A percentile compares a stretch with the other conserved stretches of the same genome.
Evolutionary conservation across 164 flowering plant species (phyloP).

Genomic region (Dillenia suffruticosa): DNA sequence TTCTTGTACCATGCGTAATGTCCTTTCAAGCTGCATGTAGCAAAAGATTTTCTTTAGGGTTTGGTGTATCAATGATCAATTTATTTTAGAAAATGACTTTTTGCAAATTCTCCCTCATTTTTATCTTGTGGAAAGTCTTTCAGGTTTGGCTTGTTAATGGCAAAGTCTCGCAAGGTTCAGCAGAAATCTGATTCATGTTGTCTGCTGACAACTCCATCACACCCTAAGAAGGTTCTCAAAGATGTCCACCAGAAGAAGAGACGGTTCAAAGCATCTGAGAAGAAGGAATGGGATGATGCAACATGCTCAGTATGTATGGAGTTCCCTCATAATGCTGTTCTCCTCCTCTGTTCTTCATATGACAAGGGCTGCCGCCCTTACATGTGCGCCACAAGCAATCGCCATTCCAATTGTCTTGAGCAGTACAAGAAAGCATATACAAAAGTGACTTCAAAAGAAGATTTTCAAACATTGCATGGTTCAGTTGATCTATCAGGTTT

Average conservation of each 20-base stretch:
- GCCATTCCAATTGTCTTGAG: slow-evolving; percentile 64
- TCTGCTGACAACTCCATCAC: slow-evolving; percentile 42
- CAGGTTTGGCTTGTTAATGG: slow-evolving; percentile 51
- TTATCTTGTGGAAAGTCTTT: slow-evolving; percentile 1
- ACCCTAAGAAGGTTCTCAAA: slow-evolving; percentile 11
- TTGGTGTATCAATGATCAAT: no score
- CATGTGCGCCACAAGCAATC: slow-evolving; percentile 71
- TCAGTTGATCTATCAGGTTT: neutral
- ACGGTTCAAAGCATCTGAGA: slow-evolving; percentile 23
- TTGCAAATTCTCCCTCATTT: neutral
- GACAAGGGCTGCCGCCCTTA: slow-evolving; percentile 77
- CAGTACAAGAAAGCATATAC: slow-evolving; percentile 57
- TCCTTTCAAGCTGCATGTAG: no score
- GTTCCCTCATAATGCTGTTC: slow-evolving; percentile 71
- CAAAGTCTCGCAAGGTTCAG: slow-evolving; percentile 54
- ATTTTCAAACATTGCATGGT: slow-evolving; percentile 4
- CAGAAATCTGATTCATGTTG: slow-evolving; percentile 56
- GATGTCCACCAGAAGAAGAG: slow-evolving; percentile 19
- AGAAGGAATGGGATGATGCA: slow-evolving; percentile 65
- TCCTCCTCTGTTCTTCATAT: slow-evolving; percentile 69
- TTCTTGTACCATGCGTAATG: no score
- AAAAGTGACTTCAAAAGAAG: slow-evolving; percentile 14
- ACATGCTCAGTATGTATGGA: slow-evolving; percentile 75
- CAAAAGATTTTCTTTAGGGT: no score
- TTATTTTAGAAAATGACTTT: no score